Evolutionary conservation across 139 green algal genomes (phyloP), one percentile per base, ranked within the genome.

Genomic region (Monoraphidium neglectum): DNA sequence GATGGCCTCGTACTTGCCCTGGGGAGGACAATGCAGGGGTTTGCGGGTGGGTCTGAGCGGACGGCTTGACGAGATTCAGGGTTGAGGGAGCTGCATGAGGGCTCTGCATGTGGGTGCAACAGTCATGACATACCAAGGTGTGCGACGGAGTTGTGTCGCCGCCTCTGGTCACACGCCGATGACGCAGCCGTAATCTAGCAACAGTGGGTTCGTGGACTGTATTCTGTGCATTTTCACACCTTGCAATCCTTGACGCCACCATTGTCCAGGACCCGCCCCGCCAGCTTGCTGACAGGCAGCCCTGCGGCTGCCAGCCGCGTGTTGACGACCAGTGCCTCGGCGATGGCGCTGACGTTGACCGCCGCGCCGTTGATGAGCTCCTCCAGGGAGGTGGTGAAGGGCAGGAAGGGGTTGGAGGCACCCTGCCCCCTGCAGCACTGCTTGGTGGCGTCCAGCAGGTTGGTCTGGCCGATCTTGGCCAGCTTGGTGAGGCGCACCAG

Each of bases 181-280:
- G n/a, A n/a, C n/a, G n/a, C n/a, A n/a, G n/a, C n/a, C n/a, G n/a
- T n/a, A n/a, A n/a, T n/a, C n/a, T n/a, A n/a, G n/a, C n/a, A n/a
- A n/a, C n/a, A n/a, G n/a, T n/a, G n/a, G n/a, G n/a, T n/a, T n/a
- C n/a, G n/a, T n/a, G n/a, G n/a, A n/a, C n/a, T n/a, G n/a, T n/a
- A n/a, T n/a, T n/a, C n/a, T n/a, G n/a, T n/a, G n/a, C n/a, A n/a
- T n/a, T n/a, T n/a, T n/a, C n/a, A n/a, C 36, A 76, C 70, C 70
- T 46, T 32, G 60, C 72, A 77, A 28, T 77, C 38, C 72, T 64
- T 77, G 5, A 77, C 59, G 51, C 38, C 59, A 37, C 30, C 72
- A 26, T 8, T 40, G 59, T 77, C 63, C 2, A 77, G 15, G 21
- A 77, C 47, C 24, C 24, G 16, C 2, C 59, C 72, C 6, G 36